phyloP scores from a whole-genome alignment of 805 yeast species.

The Cephaloascus fragrans region DNA sequence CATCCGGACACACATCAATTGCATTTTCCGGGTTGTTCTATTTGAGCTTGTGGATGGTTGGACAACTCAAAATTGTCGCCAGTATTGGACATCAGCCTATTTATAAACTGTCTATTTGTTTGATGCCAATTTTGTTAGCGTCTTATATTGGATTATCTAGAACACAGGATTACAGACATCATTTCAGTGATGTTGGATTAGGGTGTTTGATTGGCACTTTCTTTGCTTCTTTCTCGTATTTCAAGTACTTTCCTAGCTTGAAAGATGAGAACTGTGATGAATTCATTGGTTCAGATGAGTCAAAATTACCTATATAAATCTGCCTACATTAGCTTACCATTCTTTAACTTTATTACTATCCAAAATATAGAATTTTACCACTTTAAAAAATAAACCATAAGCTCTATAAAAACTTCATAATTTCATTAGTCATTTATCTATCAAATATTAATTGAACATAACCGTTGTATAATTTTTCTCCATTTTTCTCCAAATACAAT shows the following conservation, averaged over 20 bases:
- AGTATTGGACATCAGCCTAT: slow-evolving; percentile 8
- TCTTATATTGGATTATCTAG: slow-evolving; percentile 20
- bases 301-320: neutral
- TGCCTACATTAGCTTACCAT: too few relatives aligned
- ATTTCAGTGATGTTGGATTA: slow-evolving; percentile 18
- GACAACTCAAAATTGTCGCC: slow-evolving; percentile 13
- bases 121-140: slow-evolving; percentile 16
- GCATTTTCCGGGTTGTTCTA: slow-evolving; percentile 22
- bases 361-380: too few relatives aligned
- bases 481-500: too few relatives aligned
- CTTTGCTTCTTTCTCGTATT: slow-evolving; percentile 8
- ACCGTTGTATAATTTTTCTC: too few relatives aligned
- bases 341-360: too few relatives aligned
- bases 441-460: too few relatives aligned
- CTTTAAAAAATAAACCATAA: too few relatives aligned
- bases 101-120: slow-evolving; percentile 9
- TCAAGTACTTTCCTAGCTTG: slow-evolving; percentile 2
- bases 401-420: too few relatives aligned
- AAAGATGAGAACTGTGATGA: neutral
- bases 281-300: neutral
- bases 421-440: too few relatives aligned
- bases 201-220: slow-evolving; percentile 18
- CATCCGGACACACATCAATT: slow-evolving; percentile 29
- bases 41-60: slow-evolving; percentile 21
- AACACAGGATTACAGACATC: slow-evolving; percentile 27